Base-by-base conservation (phyloP, 2,329 filamentous ascomycete genomes). In the Annulohypoxylon truncatum region DNA sequence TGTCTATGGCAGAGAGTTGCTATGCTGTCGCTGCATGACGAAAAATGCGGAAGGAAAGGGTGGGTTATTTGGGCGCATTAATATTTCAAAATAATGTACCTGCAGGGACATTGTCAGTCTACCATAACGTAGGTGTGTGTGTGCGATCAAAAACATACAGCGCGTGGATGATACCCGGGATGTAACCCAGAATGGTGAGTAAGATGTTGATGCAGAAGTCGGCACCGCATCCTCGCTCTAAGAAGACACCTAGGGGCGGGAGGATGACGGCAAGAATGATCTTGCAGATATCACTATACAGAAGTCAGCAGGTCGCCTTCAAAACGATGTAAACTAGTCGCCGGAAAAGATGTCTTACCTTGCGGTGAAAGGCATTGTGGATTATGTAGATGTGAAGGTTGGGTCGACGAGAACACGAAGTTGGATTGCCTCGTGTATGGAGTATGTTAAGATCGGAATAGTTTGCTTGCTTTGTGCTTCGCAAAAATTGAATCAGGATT, bases 161-260 rank as follows among this genome's bases (percentile, higher is more conserved):
- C 69, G 91, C 91, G 82, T 93, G 91, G 78, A 93, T 90, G 81
- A 93, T 92, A 80, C 91, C 89, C 52, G 88, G 88, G 75, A 91
- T 86, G 80, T 88, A 90, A 80, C 87, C 89, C 76, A 90, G 82
- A 72, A 90, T 86, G 70, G 90, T 92, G 81, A 93, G 82, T 75
- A 92, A 85, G 80, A 93, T 89, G 85, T 93, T 93, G 86, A 94
- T 93, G 79, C 91, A 84, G 77, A 94, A 84, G 77, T 93, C 91
- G 73, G 88, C 88, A 79, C 87, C 87, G 81, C 91, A 93, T 75
- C 92, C 92, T 73, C 90, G 87, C 87, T 93, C 91, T 70, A 94
- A 89, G 87, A 94, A 93, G 77, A 94, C 92, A 82, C 91, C 91
- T 50, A 94, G 81, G 76, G 92, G 92, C 62, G 92, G 92, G 61